Conservation (phyloP, 345 rosid species). For the Aquilaria yunnanensis region DNA sequence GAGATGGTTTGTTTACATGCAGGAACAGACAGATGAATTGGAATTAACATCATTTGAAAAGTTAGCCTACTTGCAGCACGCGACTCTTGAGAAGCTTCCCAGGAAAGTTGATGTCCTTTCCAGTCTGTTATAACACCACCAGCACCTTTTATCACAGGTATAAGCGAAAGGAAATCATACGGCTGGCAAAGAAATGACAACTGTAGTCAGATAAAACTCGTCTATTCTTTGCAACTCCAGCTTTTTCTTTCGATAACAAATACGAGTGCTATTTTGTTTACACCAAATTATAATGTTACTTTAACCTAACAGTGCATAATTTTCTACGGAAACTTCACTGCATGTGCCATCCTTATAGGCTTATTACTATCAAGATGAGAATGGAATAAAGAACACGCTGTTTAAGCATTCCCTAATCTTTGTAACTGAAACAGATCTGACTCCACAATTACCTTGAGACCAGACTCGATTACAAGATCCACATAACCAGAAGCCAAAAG, state of each 20-base stretch:
- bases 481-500: slow-evolving; percentile 93
- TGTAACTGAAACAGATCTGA: neutral
- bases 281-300: too few species aligned
- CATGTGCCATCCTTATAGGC: neutral
- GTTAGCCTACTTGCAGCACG: slow-evolving; percentile 44
- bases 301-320: too few species aligned
- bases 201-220: neutral
- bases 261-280: too few species aligned
- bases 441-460: slow-evolving; percentile 58
- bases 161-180: slow-evolving; percentile 79
- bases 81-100: slow-evolving; percentile 74
- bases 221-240: too few species aligned
- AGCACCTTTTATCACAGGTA: slow-evolving; percentile 90
- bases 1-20: too few species aligned
- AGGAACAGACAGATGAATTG: too few species aligned
- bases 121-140: slow-evolving; percentile 89
- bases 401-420: neutral
- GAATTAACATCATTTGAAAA: too few species aligned
- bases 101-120: slow-evolving; percentile 57
- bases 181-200: slow-evolving; percentile 41
- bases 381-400: too few species aligned
- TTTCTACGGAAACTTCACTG: neutral
- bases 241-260: neutral
- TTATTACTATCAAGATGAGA: too few species aligned
- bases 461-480: slow-evolving; percentile 93